Base-by-base conservation (phyloP, 805 yeast genomes). In the Lipomyces kockii region DNA sequence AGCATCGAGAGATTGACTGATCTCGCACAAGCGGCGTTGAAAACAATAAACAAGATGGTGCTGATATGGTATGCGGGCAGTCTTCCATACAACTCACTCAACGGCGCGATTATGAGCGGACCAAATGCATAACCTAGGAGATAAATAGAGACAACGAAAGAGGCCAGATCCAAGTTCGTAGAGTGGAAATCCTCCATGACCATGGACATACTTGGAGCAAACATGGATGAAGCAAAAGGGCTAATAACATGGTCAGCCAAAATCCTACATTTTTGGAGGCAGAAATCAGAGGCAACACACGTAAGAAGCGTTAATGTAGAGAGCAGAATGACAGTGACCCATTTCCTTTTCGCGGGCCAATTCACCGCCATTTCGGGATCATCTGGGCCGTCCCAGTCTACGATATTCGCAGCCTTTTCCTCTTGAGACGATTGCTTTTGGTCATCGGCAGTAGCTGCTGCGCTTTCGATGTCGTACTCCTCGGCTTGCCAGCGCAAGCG, bases 81-180 rank as follows among this genome's bases (percentile, higher is more conserved):
- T 73, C 95, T 80, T 9, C 95, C 95, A 74, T 86, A 89, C 35
- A 89, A 78, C 57, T 88, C 87, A 11, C 92, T 84, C 22, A 88
- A 80, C 1, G 95, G 95, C 2, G 92, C 91, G 27, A 64, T 49
- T 3, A 63, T 29, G 37, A 71, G 51, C 17, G 72, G 69, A 4
- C 72, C 71, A 2, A 91, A 85, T 1, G 87, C 86, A 74, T 85
- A 80, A 0, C 90, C 93, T 65, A 90, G 86, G 53, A 89, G 86
- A 34, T 87, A 78, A 34, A 85, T 46, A 1, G 70, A 63, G 39
- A 68, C 78, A 82, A 86, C 61, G 82, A 78, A 3, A 86, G 84
- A 6, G 86, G 82, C 29, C 85, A 82, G 39, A 6, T 68, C 64
- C 8, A 62, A 29, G 55, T 64, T 61, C 4, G 63, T 64, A 29